Evolutionary conservation across 2,329 filamentous ascomycete species (phyloP), one percentile per base, ranked within the genome.

Genomic region (Beauveria pseudobassiana): DNA sequence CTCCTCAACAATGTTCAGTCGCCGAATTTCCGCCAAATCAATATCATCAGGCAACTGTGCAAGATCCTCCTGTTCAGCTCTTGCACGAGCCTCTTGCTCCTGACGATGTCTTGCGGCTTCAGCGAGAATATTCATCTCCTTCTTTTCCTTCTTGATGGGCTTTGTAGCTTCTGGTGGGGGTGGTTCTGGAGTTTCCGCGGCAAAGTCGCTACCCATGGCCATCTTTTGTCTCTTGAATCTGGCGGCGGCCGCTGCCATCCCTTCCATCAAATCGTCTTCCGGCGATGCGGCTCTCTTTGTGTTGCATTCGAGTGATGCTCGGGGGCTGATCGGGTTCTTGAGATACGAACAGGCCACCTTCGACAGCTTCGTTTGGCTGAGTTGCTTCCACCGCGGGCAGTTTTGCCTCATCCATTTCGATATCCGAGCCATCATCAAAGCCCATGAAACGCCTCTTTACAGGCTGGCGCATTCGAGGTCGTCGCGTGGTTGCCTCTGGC

Each of bases 141-240:
- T 81, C 66, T 83, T 84, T 14, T 77, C 70, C 60, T 79, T 79
- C 64, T 81, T 84, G 8, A 57, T 28, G 2, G 69, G 69, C 64
- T 78, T 82, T 9, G 67, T 26, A 3, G 68, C 64, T 24, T 63
- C 65, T 22, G 66, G 55, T 24, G 60, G 43, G 8, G 59, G 43
- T 3, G 56, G 10, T 54, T 72, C 69, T 4, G 70, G 68, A 5
- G 65, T 58, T 0, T 70, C 68, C 3, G 71, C 65, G 43, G 69
- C 67, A 3, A 80, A 77, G 38, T 81, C 76, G 65, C 81, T 75
- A 50, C 82, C 81, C 56, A 81, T 80, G 64, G 84, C 87, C 22
- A 90, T 79, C 28, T 88, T 86, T 24, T 89, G 87, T n/a, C 87
- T 85, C 72, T 96, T 98, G 70, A 92, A 84, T 5, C 86, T 86